Evolutionary conservation across 1,139 yeast species (phyloP).

Genomic region (Hansenula lynferdii): DNA sequence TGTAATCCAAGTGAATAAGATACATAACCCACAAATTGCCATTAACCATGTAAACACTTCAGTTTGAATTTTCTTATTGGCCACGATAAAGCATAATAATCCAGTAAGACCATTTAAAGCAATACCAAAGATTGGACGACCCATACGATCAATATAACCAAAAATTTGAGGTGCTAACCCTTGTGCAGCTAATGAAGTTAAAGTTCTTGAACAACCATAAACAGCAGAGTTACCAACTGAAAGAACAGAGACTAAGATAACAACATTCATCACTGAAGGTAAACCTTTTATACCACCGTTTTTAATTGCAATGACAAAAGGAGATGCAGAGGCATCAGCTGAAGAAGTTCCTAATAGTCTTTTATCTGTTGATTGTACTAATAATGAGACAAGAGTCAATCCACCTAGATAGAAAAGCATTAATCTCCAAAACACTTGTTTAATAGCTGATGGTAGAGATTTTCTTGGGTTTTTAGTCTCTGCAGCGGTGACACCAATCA

Average conservation of each 20-base stretch:
- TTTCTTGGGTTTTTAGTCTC: slow-evolving; percentile 71
- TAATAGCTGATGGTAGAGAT: slow-evolving; percentile 57
- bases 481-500: slow-evolving; percentile 76
- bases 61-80: slow-evolving; percentile 46
- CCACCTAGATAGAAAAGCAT: slow-evolving; percentile 55
- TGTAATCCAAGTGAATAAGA: slow-evolving; percentile 78
- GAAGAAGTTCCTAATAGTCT: slow-evolving; percentile 39
- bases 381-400: slow-evolving; percentile 51
- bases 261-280: slow-evolving; percentile 66
- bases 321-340: slow-evolving; percentile 57
- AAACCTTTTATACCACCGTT: slow-evolving; percentile 55
- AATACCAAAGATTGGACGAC: slow-evolving; percentile 71
- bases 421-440: slow-evolving; percentile 70
- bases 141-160: slow-evolving; percentile 69
- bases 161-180: slow-evolving; percentile 67
- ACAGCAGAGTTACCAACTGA: slow-evolving; percentile 68
- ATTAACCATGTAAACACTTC: slow-evolving; percentile 70
- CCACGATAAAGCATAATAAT: slow-evolving; percentile 65
- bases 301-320: slow-evolving; percentile 59
- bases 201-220: slow-evolving; percentile 69
- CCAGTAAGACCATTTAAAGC: slow-evolving; percentile 53
- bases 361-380: slow-evolving; percentile 51
- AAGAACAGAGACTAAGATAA: slow-evolving; percentile 55
- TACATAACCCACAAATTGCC: slow-evolving; percentile 72
- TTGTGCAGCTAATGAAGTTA: slow-evolving; percentile 72